Evolutionary conservation across 257 asterid genomes (phyloP).

Genomic region (Rhazya stricta): DNA sequence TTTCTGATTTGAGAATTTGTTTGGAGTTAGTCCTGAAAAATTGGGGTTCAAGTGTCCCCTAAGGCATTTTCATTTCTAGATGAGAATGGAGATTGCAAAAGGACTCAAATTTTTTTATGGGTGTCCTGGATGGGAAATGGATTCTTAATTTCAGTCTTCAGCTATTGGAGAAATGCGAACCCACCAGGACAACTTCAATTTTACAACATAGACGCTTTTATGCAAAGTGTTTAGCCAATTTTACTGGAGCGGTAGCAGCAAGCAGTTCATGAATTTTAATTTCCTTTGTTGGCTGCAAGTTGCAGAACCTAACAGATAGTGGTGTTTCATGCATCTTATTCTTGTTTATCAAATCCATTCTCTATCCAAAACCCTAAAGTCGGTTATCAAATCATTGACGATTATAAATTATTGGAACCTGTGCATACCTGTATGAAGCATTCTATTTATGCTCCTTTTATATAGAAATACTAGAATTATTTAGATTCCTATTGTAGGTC

Average conservation of each 20-base stretch:
- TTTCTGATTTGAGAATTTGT: conserved; percentile 42
- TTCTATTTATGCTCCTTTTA: no score
- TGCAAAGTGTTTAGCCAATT: conserved; percentile 61
- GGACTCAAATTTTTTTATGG: conserved; percentile 89
- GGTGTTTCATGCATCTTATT: background rate
- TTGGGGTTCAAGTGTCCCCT: conserved; percentile 74
- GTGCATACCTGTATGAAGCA: no score
- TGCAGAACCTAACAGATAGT: conserved; percentile 31
- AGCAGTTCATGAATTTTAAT: conserved; percentile 75
- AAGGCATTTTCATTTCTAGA: conserved; percentile 74
- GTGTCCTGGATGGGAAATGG: conserved; percentile 93
- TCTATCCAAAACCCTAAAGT: no score
- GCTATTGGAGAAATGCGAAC: conserved; percentile 41
- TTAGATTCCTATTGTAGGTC: no score
- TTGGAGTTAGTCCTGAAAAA: conserved; percentile 56
- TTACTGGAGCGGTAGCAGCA: conserved; percentile 53
- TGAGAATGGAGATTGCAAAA: conserved; percentile 76
- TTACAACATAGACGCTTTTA: conserved; percentile 32
- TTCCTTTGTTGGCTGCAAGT: conserved; percentile 62
- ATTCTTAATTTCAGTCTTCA: conserved; percentile 50
- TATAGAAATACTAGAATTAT: no score
- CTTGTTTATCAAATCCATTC: background rate
- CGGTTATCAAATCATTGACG: no score
- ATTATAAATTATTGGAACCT: no score
- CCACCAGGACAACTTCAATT: conserved; percentile 26